A percentile compares a stretch with the other conserved stretches of the same genome.
phyloP scores from a whole-genome alignment of 257 asterid genomes.

The Solanum virginianum region DNA sequence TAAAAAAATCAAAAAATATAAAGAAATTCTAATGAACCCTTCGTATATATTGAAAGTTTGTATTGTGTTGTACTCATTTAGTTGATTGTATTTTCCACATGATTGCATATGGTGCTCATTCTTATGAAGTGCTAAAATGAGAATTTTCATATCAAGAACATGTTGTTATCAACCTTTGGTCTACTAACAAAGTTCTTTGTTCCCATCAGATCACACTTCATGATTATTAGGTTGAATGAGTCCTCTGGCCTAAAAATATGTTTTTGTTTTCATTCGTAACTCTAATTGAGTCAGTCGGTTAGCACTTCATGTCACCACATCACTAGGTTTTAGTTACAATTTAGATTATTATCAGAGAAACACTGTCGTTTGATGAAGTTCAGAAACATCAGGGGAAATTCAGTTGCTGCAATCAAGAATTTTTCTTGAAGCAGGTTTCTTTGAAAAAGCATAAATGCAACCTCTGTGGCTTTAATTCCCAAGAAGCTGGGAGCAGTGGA shows the following conservation, averaged over 20 bases:
- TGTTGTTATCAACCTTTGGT: neutral
- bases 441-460: neutral
- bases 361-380: neutral
- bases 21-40: neutral
- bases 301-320: neutral
- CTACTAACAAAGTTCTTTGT: neutral
- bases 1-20: neutral
- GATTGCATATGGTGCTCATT: neutral
- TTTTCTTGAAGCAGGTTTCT: neutral
- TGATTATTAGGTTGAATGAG: neutral
- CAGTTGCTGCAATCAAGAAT: neutral
- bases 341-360: neutral
- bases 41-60: neutral
- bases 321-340: neutral
- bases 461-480: neutral
- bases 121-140: neutral
- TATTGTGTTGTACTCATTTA: neutral
- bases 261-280: neutral
- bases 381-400: neutral
- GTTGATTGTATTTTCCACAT: neutral
- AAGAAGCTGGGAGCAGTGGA: neutral
- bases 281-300: neutral
- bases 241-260: neutral
- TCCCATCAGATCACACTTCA: neutral
- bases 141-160: neutral